These are phyloP conservation scores for Moniliella sp. DNA, from an alignment of 1,284 basidiomycete genomes.

Conservation along the genomic window DNA sequence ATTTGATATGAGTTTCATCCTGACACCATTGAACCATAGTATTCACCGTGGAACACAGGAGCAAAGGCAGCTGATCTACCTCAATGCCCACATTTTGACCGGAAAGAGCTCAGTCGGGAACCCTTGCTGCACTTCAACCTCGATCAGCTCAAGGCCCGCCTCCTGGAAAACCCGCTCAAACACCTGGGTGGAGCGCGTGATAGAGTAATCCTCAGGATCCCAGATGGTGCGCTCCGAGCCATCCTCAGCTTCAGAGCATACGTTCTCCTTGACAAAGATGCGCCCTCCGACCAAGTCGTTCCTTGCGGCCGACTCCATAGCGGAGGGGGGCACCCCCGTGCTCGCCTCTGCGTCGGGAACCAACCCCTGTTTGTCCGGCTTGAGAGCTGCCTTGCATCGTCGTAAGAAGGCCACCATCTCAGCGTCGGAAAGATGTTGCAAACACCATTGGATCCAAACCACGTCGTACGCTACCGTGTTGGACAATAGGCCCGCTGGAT, in stretches of 20 bases:
- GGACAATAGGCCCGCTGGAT: too few species aligned
- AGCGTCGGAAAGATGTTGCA: constrained; percentile 28
- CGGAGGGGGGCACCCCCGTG: too few species aligned
- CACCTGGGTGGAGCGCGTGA: constrained; percentile 21
- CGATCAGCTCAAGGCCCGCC: constrained; percentile 22
- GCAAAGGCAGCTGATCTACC: too few species aligned
- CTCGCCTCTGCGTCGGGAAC: too few species aligned
- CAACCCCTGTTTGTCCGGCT: too few species aligned
- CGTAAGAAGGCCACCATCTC: constrained; percentile 23
- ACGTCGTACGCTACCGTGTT: constrained; percentile 17
- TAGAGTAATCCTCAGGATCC: constrained; percentile 29
- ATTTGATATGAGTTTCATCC: too few species aligned
- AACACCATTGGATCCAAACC: constrained; percentile 29
- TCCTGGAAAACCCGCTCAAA: constrained; percentile 26
- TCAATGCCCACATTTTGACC: too few species aligned
- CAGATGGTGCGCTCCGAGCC: constrained; percentile 25
- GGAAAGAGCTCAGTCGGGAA: constrained; percentile 29
- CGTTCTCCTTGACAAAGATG: constrained; percentile 31
- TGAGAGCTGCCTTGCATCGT: constrained; percentile 14
- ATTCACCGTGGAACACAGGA: too few species aligned
- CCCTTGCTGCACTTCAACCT: constrained; percentile 20
- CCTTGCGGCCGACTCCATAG: constrained; percentile 1
- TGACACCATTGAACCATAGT: too few species aligned
- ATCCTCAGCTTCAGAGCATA: constrained; percentile 20
- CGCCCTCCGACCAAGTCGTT: constrained; percentile 7